Percentiles rank a stretch among this genome's conserved stretches.
phyloP scores from a whole-genome alignment of 495 filamentous ascomycete genomes.

The Aspergillus mulundensis region DNA sequence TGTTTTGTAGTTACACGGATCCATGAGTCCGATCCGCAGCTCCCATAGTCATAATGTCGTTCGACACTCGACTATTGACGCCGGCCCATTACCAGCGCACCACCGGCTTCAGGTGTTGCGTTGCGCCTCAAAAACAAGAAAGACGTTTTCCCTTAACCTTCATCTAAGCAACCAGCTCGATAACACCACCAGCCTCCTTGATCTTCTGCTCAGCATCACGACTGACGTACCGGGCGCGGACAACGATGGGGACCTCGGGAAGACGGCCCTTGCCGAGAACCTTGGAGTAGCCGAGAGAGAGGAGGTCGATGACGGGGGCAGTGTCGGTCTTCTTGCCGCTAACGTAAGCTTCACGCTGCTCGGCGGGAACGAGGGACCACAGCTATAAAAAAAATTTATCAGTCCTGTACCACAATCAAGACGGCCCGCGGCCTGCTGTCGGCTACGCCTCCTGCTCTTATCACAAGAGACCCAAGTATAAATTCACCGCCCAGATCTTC shows the following conservation, averaged over 20 bases:
- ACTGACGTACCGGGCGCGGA: conserved; percentile 84
- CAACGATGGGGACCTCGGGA: conserved; percentile 78
- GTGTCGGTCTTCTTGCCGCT: conserved; percentile 68
- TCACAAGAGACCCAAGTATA: neutral
- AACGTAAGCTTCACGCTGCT: conserved; percentile 80
- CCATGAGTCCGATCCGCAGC: conserved; percentile 16
- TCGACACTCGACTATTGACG: conserved; percentile 22
- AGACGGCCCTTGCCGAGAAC: conserved; percentile 89
- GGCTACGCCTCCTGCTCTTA: neutral
- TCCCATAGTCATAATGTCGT: conserved; percentile 30
- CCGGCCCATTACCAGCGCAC: conserved; percentile 22
- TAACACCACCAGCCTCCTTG: conserved; percentile 84
- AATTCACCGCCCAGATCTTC: neutral
- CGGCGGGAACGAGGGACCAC: conserved; percentile 75
- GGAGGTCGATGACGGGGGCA: conserved; percentile 87
- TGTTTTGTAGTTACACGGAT: conserved; percentile 35
- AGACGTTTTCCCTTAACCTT: conserved; percentile 19
- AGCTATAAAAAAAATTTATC: conserved; percentile 49
- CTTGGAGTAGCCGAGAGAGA: conserved; percentile 88
- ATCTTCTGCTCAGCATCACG: conserved; percentile 91
- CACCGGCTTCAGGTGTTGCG: conserved; percentile 33
- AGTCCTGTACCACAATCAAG: conserved; percentile 7
- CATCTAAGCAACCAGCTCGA: conserved; percentile 84
- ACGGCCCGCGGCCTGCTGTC: too few relatives aligned
- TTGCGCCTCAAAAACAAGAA: conserved; percentile 27